These are phyloP conservation scores for Raddia distichophylla DNA, from an alignment of 176 grass and related monocot genomes.

Conservation along the genomic window DNA sequence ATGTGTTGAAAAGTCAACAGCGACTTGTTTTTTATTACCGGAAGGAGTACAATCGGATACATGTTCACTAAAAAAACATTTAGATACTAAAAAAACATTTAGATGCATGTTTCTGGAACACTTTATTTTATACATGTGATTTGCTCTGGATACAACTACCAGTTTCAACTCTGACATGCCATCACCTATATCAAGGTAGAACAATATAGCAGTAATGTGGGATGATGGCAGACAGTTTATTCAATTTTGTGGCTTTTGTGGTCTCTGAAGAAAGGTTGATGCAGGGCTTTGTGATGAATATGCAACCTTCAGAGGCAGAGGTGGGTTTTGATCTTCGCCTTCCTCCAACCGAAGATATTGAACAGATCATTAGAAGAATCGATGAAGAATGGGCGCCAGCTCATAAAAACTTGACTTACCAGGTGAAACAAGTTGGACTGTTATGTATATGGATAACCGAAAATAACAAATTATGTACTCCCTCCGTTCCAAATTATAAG, in stretches of 20 bases:
- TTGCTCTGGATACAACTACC: no score
- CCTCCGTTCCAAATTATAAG: no score
- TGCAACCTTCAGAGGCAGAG: conserved; percentile 99
- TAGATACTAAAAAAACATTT: no score
- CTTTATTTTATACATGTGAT: no score
- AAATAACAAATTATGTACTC: neutral
- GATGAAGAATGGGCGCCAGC: conserved; percentile 88
- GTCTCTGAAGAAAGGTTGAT: conserved; percentile 40
- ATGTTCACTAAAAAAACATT: no score
- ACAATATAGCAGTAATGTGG: neutral
- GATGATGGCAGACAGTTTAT: neutral
- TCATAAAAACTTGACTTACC: conserved; percentile 81
- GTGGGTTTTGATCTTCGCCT: conserved; percentile 93
- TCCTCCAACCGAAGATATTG: conserved; percentile 75
- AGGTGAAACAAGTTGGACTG: conserved; percentile 46
- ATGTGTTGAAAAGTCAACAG: no score
- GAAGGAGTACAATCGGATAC: no score
- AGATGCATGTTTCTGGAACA: no score
- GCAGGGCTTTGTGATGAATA: conserved; percentile 96
- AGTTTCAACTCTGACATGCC: no score
- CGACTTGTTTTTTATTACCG: no score
- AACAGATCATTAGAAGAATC: conserved; percentile 72
- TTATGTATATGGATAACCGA: neutral
- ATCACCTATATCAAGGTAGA: neutral
- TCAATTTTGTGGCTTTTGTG: neutral